Percentiles rank a stretch among this genome's conserved stretches.
These are phyloP conservation scores for Iberis pinnata DNA, from an alignment of 345 rosid species.

Conservation along the genomic window DNA sequence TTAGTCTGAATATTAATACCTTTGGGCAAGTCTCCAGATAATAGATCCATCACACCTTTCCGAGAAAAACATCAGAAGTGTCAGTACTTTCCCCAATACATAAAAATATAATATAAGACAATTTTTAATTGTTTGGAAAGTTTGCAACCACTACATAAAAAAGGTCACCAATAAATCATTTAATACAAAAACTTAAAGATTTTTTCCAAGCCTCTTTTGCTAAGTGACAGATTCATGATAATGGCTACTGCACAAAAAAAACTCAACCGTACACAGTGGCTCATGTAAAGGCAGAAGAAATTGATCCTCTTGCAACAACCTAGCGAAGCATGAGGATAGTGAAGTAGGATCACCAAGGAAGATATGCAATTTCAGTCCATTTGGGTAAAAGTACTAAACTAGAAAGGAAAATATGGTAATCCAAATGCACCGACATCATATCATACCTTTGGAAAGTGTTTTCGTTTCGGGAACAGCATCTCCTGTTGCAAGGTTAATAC, in stretches of 20 bases:
- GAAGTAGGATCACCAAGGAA: neutral
- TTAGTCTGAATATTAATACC: slow-evolving; percentile 79
- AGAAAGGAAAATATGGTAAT: slow-evolving; percentile 1
- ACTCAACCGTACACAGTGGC: neutral
- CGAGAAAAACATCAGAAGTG: slow-evolving; percentile 17
- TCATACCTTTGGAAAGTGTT: slow-evolving; percentile 76
- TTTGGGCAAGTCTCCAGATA: slow-evolving; percentile 93
- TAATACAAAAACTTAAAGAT: neutral
- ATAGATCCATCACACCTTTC: slow-evolving; percentile 74
- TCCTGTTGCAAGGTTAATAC: slow-evolving; percentile 76
- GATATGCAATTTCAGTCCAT: neutral
- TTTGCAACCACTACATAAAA: neutral
- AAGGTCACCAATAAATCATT: neutral
- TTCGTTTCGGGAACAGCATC: slow-evolving; percentile 93
- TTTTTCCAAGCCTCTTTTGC: neutral
- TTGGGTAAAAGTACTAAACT: slow-evolving; percentile 12
- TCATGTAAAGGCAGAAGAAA: slow-evolving; percentile 7
- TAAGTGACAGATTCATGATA: slow-evolving; percentile 3
- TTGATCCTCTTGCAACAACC: neutral
- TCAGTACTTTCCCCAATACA: no score
- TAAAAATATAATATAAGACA: slow-evolving; percentile 5
- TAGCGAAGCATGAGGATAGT: slow-evolving; percentile 6
- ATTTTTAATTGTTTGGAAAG: neutral
- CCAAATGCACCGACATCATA: slow-evolving; percentile 8
- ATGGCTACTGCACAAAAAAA: neutral